phyloP scores from a whole-genome alignment of 495 filamentous ascomycete genomes.

The Talaromyces ruber region DNA sequence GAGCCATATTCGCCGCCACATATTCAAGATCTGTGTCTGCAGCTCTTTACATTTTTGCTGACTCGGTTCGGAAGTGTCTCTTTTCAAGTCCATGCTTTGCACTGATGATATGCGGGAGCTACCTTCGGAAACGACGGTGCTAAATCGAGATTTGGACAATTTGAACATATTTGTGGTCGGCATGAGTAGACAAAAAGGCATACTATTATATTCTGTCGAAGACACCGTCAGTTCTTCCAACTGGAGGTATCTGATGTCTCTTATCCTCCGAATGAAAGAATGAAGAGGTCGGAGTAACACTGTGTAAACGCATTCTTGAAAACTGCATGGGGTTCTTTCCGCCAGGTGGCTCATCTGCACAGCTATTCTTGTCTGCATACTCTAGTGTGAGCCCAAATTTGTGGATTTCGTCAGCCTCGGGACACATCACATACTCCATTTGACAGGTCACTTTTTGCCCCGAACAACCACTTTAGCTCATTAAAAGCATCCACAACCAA shows the following conservation, averaged over 20 bases:
- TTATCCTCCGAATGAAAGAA: background rate
- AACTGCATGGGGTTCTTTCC: background rate
- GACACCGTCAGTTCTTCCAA: background rate
- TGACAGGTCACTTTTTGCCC: background rate
- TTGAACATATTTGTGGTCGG: slow-evolving; percentile 1
- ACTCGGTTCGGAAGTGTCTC: background rate
- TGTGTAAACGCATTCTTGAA: background rate
- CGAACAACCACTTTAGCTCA: background rate
- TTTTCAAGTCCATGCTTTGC: background rate
- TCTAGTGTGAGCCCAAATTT: background rate
- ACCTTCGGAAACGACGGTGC: background rate
- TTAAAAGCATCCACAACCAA: background rate
- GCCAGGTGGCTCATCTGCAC: background rate
- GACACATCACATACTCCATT: background rate
- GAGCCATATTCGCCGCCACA: slow-evolving; percentile 16
- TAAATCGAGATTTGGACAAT: background rate
- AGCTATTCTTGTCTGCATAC: background rate
- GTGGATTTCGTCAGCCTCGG: background rate
- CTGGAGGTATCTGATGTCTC: background rate
- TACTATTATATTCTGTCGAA: background rate
- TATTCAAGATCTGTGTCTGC: slow-evolving; percentile 9
- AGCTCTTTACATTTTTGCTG: slow-evolving; percentile 11
- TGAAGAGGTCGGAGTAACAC: background rate
- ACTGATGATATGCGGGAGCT: background rate
- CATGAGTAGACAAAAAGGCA: background rate